Percentiles rank a stretch among this genome's conserved stretches.
These are phyloP conservation scores for Apiospora phragmitis DNA, from an alignment of 2,329 filamentous ascomycete genomes.

Conservation along the genomic window DNA sequence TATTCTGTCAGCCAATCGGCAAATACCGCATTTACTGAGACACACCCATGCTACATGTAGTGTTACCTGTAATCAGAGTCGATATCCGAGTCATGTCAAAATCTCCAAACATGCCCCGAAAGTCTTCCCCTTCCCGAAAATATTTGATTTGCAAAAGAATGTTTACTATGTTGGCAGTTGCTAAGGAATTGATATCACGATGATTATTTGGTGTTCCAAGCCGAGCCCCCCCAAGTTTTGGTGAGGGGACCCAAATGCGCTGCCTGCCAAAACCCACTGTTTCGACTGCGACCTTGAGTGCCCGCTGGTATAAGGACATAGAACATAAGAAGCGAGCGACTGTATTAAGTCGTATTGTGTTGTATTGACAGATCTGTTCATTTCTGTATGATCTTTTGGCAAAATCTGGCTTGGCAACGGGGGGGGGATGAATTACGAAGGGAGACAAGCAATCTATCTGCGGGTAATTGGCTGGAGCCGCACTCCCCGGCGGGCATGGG, in stretches of 20 bases:
- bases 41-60: not conserved
- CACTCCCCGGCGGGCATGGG: not conserved
- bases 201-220: not conserved
- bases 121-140: no score
- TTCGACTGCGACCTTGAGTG: not conserved
- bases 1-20: not conserved
- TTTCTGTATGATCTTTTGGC: not conserved
- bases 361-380: not conserved
- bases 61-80: not conserved
- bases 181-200: not conserved
- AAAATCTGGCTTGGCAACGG: not conserved
- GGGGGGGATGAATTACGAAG: not conserved
- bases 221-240: not conserved
- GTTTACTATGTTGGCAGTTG: not conserved
- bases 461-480: not conserved
- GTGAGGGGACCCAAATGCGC: not conserved
- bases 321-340: not conserved
- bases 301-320: rapidly evolving
- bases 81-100: not conserved
- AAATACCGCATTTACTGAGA: not conserved
- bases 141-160: not conserved
- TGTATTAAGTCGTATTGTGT: not conserved
- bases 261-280: not conserved
- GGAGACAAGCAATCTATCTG: not conserved
- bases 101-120: not conserved